Base-by-base conservation (phyloP, 768 basidiomycete species). In the Pisolithus tinctorius region DNA sequence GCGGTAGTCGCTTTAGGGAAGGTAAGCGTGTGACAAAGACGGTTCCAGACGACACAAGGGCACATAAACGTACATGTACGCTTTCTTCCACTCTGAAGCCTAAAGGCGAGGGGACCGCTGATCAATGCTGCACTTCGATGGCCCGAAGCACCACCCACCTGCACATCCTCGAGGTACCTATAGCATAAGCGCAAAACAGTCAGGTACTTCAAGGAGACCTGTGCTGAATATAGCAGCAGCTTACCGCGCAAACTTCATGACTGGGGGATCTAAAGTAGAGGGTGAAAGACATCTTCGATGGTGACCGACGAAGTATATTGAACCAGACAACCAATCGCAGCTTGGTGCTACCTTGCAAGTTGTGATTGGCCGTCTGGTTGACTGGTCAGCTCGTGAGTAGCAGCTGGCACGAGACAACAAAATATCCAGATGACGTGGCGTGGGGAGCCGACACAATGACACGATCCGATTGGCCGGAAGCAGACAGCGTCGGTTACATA, bases 91-190 rank as follows among this genome's bases (percentile, higher is more conserved):
- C 67, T 89, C 88, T 2, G 85, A 81, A 29, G 77, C 81, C 88
- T 88, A 44, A 11, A 16, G 6, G 37, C 50, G 50, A 50, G 11
- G 50, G 29, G 25, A 20, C 31, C 27, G 48, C 29, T 20, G 29
- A 34, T 37, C 27, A 37, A 25, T 30, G 36, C 11, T 48, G 34
- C 6, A 17, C 16, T 45, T 9, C 36, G 8, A 26, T 17, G 47
- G 29, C 14, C 7, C 27, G 34, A 9, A 31, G n/a, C 7, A 27
- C 3, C 13, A 13, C 63, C 43, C 54, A 80, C 86, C 74, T 84
- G 83, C 1, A 80, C 82, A 60, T 88, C 84, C 57, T 80, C 71
- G n/a, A 88, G 71, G 63, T 86, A 82, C 55, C 86, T 87, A 52
- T 11, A 14, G 31, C 47, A 46, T 17, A 53, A 47, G 31, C 47